Conservation (phyloP, 257 asterid genomes). For the Jaltomata sinuosa region DNA sequence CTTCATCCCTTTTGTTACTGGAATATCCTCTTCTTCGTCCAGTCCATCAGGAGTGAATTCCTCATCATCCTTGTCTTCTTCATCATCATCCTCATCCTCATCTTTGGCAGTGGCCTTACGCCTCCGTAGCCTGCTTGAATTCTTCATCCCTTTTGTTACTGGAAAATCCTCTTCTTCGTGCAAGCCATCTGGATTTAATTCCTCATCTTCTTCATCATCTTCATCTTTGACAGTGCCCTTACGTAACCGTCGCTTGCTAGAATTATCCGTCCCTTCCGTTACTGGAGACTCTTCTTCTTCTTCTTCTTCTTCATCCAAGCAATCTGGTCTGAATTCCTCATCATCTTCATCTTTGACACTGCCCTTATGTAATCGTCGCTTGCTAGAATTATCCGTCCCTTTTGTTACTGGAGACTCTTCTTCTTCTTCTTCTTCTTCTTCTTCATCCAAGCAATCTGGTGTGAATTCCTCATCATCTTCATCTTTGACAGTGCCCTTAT, state of each 20-base stretch:
- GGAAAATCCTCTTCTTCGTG: conserved; percentile 27
- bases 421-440: neutral
- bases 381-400: conserved; percentile 12
- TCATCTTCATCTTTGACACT: conserved; percentile 16
- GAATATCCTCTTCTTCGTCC: conserved; percentile 27
- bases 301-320: conserved; percentile 13
- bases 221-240: conserved; percentile 14
- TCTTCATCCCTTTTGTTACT: conserved; percentile 11
- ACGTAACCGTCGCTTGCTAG: conserved; percentile 6
- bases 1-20: conserved; percentile 13
- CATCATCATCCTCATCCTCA: conserved; percentile 7
- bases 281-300: neutral
- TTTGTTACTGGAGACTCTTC: conserved; percentile 13
- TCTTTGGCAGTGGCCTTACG: conserved; percentile 5
- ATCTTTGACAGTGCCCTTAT: conserved; percentile 13
- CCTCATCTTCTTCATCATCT: conserved; percentile 22
- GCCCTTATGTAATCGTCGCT: conserved; percentile 5
- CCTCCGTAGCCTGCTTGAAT: conserved; percentile 1
- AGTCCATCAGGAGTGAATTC: conserved; percentile 28
- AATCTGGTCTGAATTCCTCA: conserved; percentile 29
- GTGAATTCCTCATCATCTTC: conserved; percentile 32
- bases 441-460: conserved; percentile 23
- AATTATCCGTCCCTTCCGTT: conserved; percentile 8
- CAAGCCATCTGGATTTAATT: conserved; percentile 22
- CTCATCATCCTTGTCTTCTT: conserved; percentile 21